phyloP scores from a whole-genome alignment of 1,139 yeast species.

The Debaryomyces fabryi region DNA sequence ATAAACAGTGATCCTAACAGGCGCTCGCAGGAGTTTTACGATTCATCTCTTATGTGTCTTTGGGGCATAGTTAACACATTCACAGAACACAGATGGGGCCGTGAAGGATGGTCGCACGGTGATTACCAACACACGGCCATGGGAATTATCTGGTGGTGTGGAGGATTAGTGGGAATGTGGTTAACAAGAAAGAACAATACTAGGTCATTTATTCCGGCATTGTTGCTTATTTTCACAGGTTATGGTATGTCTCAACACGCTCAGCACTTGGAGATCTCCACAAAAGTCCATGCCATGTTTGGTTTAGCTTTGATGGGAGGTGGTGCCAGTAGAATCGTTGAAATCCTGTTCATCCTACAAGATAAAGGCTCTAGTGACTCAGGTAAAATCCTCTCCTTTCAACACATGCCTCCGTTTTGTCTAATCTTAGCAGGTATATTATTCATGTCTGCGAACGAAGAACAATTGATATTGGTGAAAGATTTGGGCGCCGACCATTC shows the following conservation, averaged over 20 bases:
- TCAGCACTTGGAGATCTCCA: constrained; percentile 73
- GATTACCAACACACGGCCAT: constrained; percentile 92
- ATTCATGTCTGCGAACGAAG: constrained; percentile 93
- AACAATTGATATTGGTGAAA: constrained; percentile 71
- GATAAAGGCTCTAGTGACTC: constrained; percentile 53
- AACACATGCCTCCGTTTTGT: constrained; percentile 80
- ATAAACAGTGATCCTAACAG: constrained; percentile 34
- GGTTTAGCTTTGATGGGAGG: constrained; percentile 81
- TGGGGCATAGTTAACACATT: constrained; percentile 96
- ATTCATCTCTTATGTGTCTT: constrained; percentile 72
- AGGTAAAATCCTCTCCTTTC: constrained; percentile 66
- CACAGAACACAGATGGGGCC: constrained; percentile 95
- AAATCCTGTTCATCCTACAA: constrained; percentile 68
- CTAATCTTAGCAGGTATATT: constrained; percentile 75
- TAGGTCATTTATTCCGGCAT: constrained; percentile 78
- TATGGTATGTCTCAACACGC: constrained; percentile 92
- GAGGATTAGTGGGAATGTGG: constrained; percentile 83
- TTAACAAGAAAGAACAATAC: constrained; percentile 57
- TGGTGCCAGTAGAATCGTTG: constrained; percentile 73
- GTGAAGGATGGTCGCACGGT: constrained; percentile 84
- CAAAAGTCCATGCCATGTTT: constrained; percentile 84
- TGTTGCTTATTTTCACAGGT: constrained; percentile 83
- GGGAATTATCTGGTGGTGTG: constrained; percentile 97
- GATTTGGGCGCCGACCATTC: constrained; percentile 83
- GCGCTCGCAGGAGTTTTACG: constrained; percentile 83